Base-by-base conservation (phyloP, 768 basidiomycete species). In the Suillus ampliporus region DNA sequence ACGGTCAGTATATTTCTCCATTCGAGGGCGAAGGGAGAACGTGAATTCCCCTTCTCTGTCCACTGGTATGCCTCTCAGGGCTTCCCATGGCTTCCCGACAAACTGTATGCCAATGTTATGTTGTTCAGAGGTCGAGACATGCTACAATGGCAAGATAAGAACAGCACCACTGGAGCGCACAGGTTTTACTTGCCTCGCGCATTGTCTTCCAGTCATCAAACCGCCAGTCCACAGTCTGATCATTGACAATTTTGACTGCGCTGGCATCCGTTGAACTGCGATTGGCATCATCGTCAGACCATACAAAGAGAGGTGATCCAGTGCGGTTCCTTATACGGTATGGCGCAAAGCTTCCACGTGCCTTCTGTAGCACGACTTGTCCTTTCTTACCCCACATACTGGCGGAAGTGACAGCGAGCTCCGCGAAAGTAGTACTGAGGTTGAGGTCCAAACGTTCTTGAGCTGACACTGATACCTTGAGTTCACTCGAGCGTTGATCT, bases 131-230 rank as follows among this genome's bases (percentile, higher is more conserved):
- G 75, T 77, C 2, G 79, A 75, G 15, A 78, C 72, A 64, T 81
- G 79, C 84, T 85, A 60, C 61, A 58, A 38, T 37, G 19, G 58
- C 48, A 59, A 65, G 38, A 50, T 50, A 17, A 26, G 43, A 43
- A 56, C 7, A 60, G 14, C 23, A 35, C 31, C n/a, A 9, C 31
- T 61, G 31, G 23, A 52, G 2, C 58, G 1, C 11, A 5, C 26
- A 14, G 40, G 26, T 50, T n/a, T 51, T 19, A 66, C 82, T 64
- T 71, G 94, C 95, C 81, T 99, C 97, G 72, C 97, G 88, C 80
- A 92, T 89, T 5, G 89, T 90, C 73, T 90, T 90, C 91, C 94
- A 95, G 70, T 99, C 96, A 72, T 98, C 95, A 69, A 99, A 98
- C 60, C 97, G 84, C 97, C 97, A 99, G 61, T 98, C 96, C 5